Percentiles rank a stretch among this genome's conserved stretches.
Conservation (phyloP, 1,139 yeast species). For the Saccharomycopsis phalli region DNA sequence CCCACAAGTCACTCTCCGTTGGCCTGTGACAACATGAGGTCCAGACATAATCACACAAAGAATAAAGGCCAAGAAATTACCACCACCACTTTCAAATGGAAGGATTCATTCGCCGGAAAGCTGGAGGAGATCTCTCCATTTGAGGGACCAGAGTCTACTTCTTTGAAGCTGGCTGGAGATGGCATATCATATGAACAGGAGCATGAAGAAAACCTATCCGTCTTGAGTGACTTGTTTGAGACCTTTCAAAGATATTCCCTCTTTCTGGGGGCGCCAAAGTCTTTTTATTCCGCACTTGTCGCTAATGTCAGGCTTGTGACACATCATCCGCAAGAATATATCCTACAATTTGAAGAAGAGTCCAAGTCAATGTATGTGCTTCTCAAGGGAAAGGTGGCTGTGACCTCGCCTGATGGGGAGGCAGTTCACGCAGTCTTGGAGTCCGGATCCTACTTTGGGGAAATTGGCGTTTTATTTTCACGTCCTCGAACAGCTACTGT, state of each 20-base stretch:
- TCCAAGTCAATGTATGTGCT: constrained; percentile 80
- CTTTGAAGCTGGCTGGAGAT: too few relatives aligned
- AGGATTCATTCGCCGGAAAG: too few relatives aligned
- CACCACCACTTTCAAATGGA: too few relatives aligned
- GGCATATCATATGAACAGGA: too few relatives aligned
- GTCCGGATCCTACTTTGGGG: constrained; percentile 69
- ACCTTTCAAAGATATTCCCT: constrained; percentile 50
- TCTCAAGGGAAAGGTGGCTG: constrained; percentile 57
- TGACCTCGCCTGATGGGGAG: constrained; percentile 70
- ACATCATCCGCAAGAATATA: constrained; percentile 58
- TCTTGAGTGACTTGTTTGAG: constrained; percentile 44
- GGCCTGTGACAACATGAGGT: constrained; percentile 15
- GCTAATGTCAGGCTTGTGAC: constrained; percentile 49
- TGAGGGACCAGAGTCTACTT: too few relatives aligned
- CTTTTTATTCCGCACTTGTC: constrained; percentile 53
- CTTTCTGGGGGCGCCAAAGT: constrained; percentile 55
- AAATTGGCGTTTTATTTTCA: constrained; percentile 66
- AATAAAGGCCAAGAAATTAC: too few relatives aligned
- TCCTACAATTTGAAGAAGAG: constrained; percentile 62
- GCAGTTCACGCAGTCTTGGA: constrained; percentile 60
- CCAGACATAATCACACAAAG: too few relatives aligned
- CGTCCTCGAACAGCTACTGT: constrained; percentile 76
- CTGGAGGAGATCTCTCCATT: too few relatives aligned
- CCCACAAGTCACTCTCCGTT: constrained; percentile 17
- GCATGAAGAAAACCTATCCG: constrained; percentile 21